Base-by-base conservation (phyloP, 352 stramenopile genomes). In the Globisporangium nodosum region DNA sequence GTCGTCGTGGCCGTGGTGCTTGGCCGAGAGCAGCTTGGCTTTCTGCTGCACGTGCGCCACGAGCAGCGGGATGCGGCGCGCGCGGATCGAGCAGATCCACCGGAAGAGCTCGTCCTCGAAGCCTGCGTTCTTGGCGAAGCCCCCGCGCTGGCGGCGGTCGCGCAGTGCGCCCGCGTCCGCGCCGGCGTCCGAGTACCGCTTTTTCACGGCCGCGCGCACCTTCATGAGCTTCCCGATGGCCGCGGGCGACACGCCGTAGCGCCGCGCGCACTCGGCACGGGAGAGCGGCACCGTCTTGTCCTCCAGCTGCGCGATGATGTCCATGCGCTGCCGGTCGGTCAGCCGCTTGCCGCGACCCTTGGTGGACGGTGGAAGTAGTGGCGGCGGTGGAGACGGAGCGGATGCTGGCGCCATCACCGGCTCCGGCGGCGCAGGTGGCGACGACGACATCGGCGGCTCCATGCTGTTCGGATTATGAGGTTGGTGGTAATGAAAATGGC, bases 141-240 rank as follows among this genome's bases (percentile, higher is more conserved):
- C 76, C 0, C 78, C 78, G 47, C 80, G 80, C 65, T 88, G 81
- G 30, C 80, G 70, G 54, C 81, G 76, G 61, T 79, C 75, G 7
- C 74, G 73, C 40, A 65, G 47, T 13, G 60, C 56, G 12, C 65
- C 56, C 9, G 61, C 61, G 15, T 75, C 65, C 1, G 53, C 60
- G n/a, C 69, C 72, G 33, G 71, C 78, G 33, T 80, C 72, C 49
- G 75, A 73, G 54, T 88, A 88, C 49, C 81, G 78, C 59, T 86
- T 85, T 52, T 87, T 87, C 59, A 91, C 78, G 18, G 68, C 73
- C 54, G 81, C 63, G 27, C 78, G 78, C 45, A 81, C 74, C 56
- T 91, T 87, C 74, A 87, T 86, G 68, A 91, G 76, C 63, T 89
- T 88, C 54, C 78, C 86, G 70, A 89, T 91, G 42, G 81, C 81